Evolutionary conservation across 768 basidiomycete species (phyloP), one percentile per base, ranked within the genome.

Genomic region (Rhizopogon roseolus): DNA sequence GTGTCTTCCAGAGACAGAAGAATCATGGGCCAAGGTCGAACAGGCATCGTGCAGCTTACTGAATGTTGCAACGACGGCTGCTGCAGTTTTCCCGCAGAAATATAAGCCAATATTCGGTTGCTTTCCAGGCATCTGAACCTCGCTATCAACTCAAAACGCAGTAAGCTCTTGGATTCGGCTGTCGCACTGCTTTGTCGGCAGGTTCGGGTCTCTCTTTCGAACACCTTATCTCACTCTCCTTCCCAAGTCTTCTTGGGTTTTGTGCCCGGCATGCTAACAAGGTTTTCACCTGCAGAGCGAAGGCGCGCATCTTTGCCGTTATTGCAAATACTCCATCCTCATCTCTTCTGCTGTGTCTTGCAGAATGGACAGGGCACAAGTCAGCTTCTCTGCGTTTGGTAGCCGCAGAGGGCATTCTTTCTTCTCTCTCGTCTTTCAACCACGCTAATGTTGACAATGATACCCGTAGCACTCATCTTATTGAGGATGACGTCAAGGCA

Each of bases 381-480:
- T 83, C 86, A 13, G 67, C 73, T n/a, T 78, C 81, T 2, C 70
- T 86, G 27, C 79, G 91, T 50, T 62, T 88, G 5, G 76, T 78
- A 16, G 80, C 82, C n/a, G 79, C 82, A 3, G 88, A 92, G 66
- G 76, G 81, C 34, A 74, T 84, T 0, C 63, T 91, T 45, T 74
- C 77, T 14, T 86, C n/a, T n/a, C n/a, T n/a, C n/a, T n/a, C n/a
- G n/a, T n/a, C n/a, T n/a, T n/a, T n/a, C n/a, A n/a, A n/a, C n/a
- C n/a, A n/a, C n/a, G n/a, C n/a, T 0, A 88, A 92, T 59, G 65
- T 91, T 29, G 87, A n/a, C 88, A 66, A 86, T 80, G 65, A 90
- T 44, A 56, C 71, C 0, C 73, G 86, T n/a, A n/a, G n/a, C 13
- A 83, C 82, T 0, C 74, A 73, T 43, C 82, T 87, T 39, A 73